Base-by-base conservation (phyloP, 768 basidiomycete genomes). In the Termitomyces sp. region DNA sequence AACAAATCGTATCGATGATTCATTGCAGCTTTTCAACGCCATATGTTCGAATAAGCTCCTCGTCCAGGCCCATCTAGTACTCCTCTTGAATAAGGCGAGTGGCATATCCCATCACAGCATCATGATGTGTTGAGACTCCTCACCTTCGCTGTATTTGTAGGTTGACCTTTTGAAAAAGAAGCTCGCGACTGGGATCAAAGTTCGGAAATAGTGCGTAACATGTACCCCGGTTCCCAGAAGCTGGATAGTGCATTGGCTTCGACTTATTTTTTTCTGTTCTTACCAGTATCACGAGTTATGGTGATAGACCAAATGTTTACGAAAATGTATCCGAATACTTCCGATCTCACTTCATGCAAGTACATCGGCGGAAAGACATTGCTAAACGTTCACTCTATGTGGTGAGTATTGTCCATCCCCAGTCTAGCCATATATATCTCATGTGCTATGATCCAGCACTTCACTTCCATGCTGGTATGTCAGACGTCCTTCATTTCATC, bases 1-100 rank as follows among this genome's bases (percentile, higher is more conserved):
- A 59, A 85, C 86, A 48, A 92, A 92, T 66, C 74, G 90, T 62
- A 85, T 92, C 58, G 83, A 90, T 58, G 91, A 93, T 69, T 91
- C 90, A 1, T 75, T 93, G 19, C 86, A 88, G 63, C 77, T 92
- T 10, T 91, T 89, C 70, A 85, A 82, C 5, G 71, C 82, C 14
- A 83, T 93, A 58, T 91, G 89, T 65, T 76, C 85, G 50, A 91
- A 91, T 65, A 82, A 80, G 63, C 80, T 92, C 57, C 74, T 93
- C 53, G 81, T 83, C 64, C 79, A 84, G 53, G 83, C 87, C 5
- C 85, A 89, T 66, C 71, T 91, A 21, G 84, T 92, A 1, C 75
- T 92, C 53, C 76, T 93, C 58, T 75, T 93, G 44, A 93, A 91
- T 72, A 91, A 91, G 81, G 89, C 87, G 50, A 59, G 74, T 57